Percentiles rank a stretch among this genome's conserved stretches.
Conservation (phyloP, 2,329 filamentous ascomycete genomes). For the Neopestalotiopsis clavispora region DNA sequence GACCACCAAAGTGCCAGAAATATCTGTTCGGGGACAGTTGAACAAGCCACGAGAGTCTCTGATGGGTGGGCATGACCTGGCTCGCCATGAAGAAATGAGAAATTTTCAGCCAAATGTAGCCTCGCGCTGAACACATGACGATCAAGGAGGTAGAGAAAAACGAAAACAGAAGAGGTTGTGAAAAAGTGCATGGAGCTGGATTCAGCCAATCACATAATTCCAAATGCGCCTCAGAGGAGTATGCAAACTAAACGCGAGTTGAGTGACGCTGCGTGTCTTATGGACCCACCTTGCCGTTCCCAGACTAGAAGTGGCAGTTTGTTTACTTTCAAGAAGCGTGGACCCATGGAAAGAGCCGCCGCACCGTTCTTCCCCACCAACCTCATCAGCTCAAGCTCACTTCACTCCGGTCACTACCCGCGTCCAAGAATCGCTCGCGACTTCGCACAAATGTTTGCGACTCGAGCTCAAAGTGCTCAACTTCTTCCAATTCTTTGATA, state of each 20-base stretch:
- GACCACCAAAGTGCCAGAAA: too few relatives aligned
- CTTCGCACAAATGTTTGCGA: constrained; percentile 2
- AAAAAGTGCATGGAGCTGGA: not conserved
- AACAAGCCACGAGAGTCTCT: too few relatives aligned
- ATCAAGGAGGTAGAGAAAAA: not conserved
- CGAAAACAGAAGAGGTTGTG: not conserved
- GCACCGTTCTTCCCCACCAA: not conserved
- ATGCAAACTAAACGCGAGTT: too few relatives aligned
- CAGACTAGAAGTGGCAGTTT: constrained; percentile 21
- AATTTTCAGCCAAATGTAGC: too few relatives aligned
- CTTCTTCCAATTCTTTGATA: not conserved
- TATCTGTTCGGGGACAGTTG: too few relatives aligned
- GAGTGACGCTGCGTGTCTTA: not conserved
- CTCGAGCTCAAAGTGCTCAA: not conserved
- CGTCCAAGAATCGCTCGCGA: not conserved
- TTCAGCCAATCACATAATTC: not conserved
- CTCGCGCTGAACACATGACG: too few relatives aligned
- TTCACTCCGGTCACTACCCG: not conserved
- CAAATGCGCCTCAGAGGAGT: not conserved
- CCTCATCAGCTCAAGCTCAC: not conserved
- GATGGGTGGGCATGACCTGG: too few relatives aligned
- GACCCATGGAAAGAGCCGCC: constrained; percentile 8
- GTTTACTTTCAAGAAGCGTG: constrained; percentile 15
- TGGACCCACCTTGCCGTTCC: constrained; percentile 13
- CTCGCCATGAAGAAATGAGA: too few relatives aligned